A percentile compares a stretch with the other conserved stretches of the same genome.
These are phyloP conservation scores for Pichia nakasei DNA, from an alignment of 805 yeast species.

Conservation along the genomic window DNA sequence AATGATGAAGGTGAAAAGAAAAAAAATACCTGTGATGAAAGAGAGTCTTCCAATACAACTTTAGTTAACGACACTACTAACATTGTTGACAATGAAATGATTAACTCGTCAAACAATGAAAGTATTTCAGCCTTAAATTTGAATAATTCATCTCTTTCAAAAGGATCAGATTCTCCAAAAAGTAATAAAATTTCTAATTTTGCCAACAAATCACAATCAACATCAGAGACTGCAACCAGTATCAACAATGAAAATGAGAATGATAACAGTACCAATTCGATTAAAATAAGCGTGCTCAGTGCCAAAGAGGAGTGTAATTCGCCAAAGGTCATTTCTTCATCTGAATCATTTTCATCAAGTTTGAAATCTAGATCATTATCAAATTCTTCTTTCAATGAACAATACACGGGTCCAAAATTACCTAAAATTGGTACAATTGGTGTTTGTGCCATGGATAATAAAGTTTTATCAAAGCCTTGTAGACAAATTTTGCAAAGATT, in stretches of 20 bases:
- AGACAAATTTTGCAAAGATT: constrained; percentile 80
- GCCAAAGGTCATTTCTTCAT: constrained; percentile 9
- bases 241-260: no score
- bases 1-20: background rate
- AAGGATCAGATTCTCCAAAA: no score
- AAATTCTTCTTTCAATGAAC: constrained; percentile 17
- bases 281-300: background rate
- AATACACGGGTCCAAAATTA: constrained; percentile 37
- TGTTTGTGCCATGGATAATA: constrained; percentile 98
- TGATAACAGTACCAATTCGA: background rate
- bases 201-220: no score
- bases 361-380: constrained; percentile 24
- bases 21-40: background rate
- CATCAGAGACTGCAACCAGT: background rate
- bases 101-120: background rate
- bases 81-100: background rate
- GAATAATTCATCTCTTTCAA: no score
- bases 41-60: no score
- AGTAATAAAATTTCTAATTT: no score
- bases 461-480: constrained; percentile 93
- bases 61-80: no score
- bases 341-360: constrained; percentile 7
- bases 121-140: no score
- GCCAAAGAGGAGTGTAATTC: background rate
- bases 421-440: constrained; percentile 90